These are phyloP conservation scores for Prunus campanulata DNA, from an alignment of 306 rosid genomes.

Conservation along the genomic window DNA sequence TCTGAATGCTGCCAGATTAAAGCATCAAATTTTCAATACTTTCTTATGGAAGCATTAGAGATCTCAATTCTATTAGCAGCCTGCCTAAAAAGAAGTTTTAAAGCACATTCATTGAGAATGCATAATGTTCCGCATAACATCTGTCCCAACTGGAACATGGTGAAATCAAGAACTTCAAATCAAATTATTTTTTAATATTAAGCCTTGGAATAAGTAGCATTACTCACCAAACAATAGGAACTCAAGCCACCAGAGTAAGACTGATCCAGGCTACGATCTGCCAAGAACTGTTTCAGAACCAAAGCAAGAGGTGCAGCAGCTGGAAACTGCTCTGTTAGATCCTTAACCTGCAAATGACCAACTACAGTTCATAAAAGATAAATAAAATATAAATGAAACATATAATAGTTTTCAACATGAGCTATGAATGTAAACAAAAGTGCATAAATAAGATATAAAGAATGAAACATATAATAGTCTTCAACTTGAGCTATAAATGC, in stretches of 20 bases:
- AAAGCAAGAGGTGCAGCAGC: constrained; percentile 91
- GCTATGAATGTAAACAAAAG: constrained; percentile 1
- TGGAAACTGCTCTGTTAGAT: constrained; percentile 84
- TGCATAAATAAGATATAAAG: background rate
- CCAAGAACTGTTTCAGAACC: constrained; percentile 87
- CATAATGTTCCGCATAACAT: background rate
- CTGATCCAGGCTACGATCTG: constrained; percentile 95
- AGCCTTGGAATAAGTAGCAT: background rate
- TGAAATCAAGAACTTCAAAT: background rate
- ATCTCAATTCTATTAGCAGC: background rate
- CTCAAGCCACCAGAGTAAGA: constrained; percentile 98
- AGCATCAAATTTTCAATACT: background rate
- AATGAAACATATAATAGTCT: background rate
- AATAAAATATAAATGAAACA: background rate
- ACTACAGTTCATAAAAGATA: background rate
- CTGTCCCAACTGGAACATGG: background rate
- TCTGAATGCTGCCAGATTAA: background rate
- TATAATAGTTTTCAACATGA: background rate
- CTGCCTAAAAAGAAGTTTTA: background rate
- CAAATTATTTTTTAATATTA: background rate
- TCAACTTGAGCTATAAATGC: no score
- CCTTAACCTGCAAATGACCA: constrained; percentile 60
- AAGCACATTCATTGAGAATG: background rate
- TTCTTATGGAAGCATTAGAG: background rate
- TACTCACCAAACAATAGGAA: constrained; percentile 93